Evolutionary conservation across 768 basidiomycete species (phyloP).

Genomic region (Collybiopsis luxurians): DNA sequence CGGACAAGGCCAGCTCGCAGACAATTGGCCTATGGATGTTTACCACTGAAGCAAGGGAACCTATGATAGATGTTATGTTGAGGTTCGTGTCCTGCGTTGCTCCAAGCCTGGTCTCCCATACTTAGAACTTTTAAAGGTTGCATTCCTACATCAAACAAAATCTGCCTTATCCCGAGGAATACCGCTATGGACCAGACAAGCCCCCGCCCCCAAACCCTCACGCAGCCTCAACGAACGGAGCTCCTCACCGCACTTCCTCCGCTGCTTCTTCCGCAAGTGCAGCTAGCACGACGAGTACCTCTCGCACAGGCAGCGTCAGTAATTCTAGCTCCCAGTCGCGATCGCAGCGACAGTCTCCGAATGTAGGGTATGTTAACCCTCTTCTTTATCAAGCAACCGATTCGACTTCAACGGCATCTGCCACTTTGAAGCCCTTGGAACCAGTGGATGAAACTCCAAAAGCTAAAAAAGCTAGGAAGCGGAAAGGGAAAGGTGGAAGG

Average conservation of each 20-base stretch:
- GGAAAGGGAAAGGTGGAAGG: not conserved
- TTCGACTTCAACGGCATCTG: not conserved
- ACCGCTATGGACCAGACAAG: conserved; percentile 62
- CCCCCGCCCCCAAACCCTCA: conserved; percentile 57
- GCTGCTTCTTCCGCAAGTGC: conserved; percentile 2
- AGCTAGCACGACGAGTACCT: not conserved
- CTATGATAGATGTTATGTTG: conserved; percentile 67
- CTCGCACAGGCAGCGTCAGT: conserved; percentile 4
- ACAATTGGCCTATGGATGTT: conserved; percentile 79
- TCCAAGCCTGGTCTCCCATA: not conserved
- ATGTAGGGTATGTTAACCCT: not conserved
- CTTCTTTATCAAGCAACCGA: not conserved
- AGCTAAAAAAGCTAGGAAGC: not conserved
- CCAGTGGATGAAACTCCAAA: not conserved
- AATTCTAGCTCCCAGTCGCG: not conserved
- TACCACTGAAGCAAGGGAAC: conserved; percentile 65
- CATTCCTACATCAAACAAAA: conserved; percentile 67
- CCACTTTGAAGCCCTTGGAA: not conserved
- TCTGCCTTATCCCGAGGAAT: conserved; percentile 68
- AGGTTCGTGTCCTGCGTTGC: conserved; percentile 41
- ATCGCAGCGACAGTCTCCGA: not conserved
- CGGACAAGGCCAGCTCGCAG: conserved; percentile 52
- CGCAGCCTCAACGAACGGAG: conserved; percentile 24
- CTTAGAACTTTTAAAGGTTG: conserved; percentile 29
- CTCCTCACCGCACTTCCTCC: conserved; percentile 14